Evolutionary conservation across 2,329 filamentous ascomycete genomes (phyloP), one percentile per base, ranked within the genome.

Genomic region (Calonectria henricotiae): DNA sequence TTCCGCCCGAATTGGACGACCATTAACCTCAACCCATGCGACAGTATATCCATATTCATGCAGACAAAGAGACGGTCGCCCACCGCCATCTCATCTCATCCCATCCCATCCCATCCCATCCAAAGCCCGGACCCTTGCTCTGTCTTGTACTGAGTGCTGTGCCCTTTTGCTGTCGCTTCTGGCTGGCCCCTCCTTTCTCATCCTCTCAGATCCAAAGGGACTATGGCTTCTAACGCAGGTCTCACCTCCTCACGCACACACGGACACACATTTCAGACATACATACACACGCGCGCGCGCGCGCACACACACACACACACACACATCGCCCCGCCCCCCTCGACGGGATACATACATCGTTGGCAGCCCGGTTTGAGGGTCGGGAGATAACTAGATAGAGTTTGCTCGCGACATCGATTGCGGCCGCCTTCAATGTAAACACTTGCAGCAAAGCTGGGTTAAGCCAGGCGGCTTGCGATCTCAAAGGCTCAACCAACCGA

Each of bases 21-120:
- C 55, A 27, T 43, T 35, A 60, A 60, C 55, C 37, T 43, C 55
- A 60, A 43, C 41, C 55, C 55, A 60, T 60, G 55, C 55, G 55
- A 60, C 55, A 23, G 55, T 60, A 41, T 58, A 60, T 60, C 54
- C 54, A 41, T 60, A 41, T 35, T 23, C 37, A 12, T 60, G 39
- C 55, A 65, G 35, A 46, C 20, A 35, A 25, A 35, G 43, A 44
- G 43, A 58, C 41, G 55, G 62, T 35, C 23, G 37, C 54, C 44
- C 65, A 68, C 68, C 62, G 64, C 65, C 70, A 65, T 65, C 64
- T 70, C 68, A 68, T 68, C 64, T 67, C 46, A 63, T 65, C 35
- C 25, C 35, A 62, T 65, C 39, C 54, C 60, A n/a, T n/a, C n/a
- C n/a, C n/a, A n/a, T 63, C 35, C 43, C 47, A 60, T n/a, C n/a